A percentile compares a stretch with the other conserved stretches of the same genome.
Conservation (phyloP, 495 filamentous ascomycete genomes). For the Aeminium ludgeri region DNA sequence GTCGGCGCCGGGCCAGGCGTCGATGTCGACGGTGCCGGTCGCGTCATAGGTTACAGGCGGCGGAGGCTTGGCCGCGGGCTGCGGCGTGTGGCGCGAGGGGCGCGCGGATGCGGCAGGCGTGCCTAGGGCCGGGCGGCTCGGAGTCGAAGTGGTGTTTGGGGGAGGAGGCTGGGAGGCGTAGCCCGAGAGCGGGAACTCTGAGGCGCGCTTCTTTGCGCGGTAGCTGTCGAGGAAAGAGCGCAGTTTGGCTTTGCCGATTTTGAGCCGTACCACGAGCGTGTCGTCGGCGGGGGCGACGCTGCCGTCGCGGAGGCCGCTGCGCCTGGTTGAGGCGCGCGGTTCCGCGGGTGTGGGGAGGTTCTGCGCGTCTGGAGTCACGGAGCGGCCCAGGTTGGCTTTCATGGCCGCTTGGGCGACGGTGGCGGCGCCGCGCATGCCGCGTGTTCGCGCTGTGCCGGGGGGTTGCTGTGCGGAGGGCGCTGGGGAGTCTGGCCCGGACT, state of each 20-base stretch:
- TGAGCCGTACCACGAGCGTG: slow-evolving; percentile 54
- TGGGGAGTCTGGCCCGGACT: slow-evolving; percentile 73
- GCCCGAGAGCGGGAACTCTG: slow-evolving; percentile 18
- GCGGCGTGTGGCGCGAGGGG: slow-evolving; percentile 12
- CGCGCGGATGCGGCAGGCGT: slow-evolving; percentile 29
- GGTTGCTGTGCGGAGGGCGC: slow-evolving; percentile 30
- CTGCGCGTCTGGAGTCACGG: slow-evolving; percentile 69
- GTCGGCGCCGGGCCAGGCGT: slow-evolving; percentile 4
- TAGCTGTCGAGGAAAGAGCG: slow-evolving; percentile 36
- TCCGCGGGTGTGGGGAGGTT: slow-evolving; percentile 37
- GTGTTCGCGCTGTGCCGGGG: slow-evolving; percentile 63
- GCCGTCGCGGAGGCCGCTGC: slow-evolving; percentile 37
- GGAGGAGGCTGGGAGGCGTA: slow-evolving; percentile 14
- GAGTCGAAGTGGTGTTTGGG: slow-evolving; percentile 16
- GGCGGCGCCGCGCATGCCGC: slow-evolving; percentile 72
- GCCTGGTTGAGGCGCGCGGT: slow-evolving; percentile 49
- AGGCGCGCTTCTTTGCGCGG: slow-evolving; percentile 39
- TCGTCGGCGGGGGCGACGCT: slow-evolving; percentile 48
- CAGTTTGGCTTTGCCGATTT: slow-evolving; percentile 28
- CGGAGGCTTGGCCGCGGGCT: slow-evolving; percentile 5
- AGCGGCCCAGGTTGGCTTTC: slow-evolving; percentile 61
- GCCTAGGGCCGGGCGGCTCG: slow-evolving; percentile 39
- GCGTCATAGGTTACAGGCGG: slow-evolving; percentile 10
- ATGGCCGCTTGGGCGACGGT: slow-evolving; percentile 60
- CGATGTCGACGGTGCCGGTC: slow-evolving; percentile 6